These are phyloP conservation scores for Rhizophagus prolifer DNA, from an alignment of 192 early-diverging fungal genomes.

Conservation along the genomic window DNA sequence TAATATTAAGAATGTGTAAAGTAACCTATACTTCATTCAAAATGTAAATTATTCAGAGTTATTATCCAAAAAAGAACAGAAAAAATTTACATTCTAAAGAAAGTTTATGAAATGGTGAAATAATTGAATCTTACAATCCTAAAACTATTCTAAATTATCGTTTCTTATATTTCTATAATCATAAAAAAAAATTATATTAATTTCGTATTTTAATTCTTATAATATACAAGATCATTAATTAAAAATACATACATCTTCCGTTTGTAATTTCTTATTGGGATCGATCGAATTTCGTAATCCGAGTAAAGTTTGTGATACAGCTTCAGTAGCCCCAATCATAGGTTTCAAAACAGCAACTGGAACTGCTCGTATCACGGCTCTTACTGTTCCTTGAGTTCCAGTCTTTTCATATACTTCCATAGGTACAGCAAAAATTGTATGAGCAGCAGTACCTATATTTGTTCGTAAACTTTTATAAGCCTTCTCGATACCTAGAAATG, in stretches of 20 bases:
- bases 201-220: too few species aligned
- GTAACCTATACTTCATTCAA: too few species aligned
- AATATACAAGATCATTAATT: neutral
- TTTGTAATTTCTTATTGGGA: constrained; percentile 70
- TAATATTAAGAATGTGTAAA: too few species aligned
- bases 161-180: constrained; percentile 27
- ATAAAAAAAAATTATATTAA: neutral
- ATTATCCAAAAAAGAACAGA: neutral
- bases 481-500: constrained; percentile 60
- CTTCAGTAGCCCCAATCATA: constrained; percentile 94
- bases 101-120: too few species aligned
- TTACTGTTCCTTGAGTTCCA: constrained; percentile 54
- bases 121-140: too few species aligned
- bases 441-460: constrained; percentile 80
- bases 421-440: constrained; percentile 89
- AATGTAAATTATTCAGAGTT: too few species aligned
- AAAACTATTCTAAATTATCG: neutral
- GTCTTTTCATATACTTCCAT: constrained; percentile 73
- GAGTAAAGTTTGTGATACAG: constrained; percentile 86
- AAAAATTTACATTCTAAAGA: neutral
- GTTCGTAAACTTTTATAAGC: constrained; percentile 78
- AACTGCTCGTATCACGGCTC: constrained; percentile 73
- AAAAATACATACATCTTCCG: constrained; percentile 67
- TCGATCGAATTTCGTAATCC: constrained; percentile 92
- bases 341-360: constrained; percentile 92